phyloP scores from a whole-genome alignment of 2,329 filamentous ascomycete genomes.

The Exophiala mesophila region DNA sequence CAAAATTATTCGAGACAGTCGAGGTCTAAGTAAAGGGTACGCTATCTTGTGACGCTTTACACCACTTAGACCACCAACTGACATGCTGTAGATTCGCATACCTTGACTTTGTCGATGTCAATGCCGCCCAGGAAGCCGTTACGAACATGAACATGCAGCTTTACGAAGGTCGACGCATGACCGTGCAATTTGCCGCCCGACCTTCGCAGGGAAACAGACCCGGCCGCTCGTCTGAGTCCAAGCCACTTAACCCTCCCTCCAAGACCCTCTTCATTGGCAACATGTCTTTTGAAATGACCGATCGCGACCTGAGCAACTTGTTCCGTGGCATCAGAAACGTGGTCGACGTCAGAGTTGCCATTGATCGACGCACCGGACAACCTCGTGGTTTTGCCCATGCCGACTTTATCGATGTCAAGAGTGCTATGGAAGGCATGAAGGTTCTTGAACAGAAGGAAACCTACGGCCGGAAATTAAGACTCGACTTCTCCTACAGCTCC shows the following conservation, averaged over 20 bases:
- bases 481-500: constrained; percentile 52
- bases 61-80: constrained; percentile 5
- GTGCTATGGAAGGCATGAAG: constrained; percentile 58
- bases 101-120: constrained; percentile 53
- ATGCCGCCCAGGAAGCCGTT: constrained; percentile 53
- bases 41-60: no score
- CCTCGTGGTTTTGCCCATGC: constrained; percentile 80
- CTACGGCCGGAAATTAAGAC: constrained; percentile 60
- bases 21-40: constrained; percentile 66
- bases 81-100: constrained; percentile 57
- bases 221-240: no score
- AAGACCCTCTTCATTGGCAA: constrained; percentile 78
- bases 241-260: constrained; percentile 46
- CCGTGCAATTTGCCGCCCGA: constrained; percentile 54
- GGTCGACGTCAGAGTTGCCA: constrained; percentile 71
- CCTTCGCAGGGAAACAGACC: background rate
- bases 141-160: constrained; percentile 54
- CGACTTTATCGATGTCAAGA: constrained; percentile 66
- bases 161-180: constrained; percentile 60
- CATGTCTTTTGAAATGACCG: constrained; percentile 79
- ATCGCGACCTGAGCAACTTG: constrained; percentile 72
- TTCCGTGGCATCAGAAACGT: constrained; percentile 68
- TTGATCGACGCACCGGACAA: constrained; percentile 74
- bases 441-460: constrained; percentile 53
- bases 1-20: constrained; percentile 56